These are phyloP conservation scores for Xylaria multiplex DNA, from an alignment of 2,329 filamentous ascomycete species.

Conservation along the genomic window DNA sequence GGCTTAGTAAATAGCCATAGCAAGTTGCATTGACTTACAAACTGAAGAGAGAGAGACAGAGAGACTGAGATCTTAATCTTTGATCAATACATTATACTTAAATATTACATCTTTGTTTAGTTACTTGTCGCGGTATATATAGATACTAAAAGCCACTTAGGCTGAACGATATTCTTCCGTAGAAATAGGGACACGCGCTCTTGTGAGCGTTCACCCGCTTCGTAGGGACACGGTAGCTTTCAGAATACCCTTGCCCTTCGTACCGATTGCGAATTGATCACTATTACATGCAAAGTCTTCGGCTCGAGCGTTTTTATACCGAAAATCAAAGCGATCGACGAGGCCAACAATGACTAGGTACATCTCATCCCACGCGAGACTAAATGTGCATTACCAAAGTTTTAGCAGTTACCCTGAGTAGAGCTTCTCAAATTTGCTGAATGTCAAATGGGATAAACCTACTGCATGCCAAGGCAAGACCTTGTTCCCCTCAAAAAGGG, in stretches of 20 bases:
- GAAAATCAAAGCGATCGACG: conserved; percentile 31
- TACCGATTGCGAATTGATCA: conserved; percentile 33
- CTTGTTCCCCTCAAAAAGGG: conserved; percentile 43
- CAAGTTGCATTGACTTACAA: no score
- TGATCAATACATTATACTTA: no score
- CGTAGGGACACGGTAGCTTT: conserved; percentile 1
- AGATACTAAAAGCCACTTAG: no score
- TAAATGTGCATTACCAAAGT: conserved; percentile 4
- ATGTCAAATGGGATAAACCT: conserved; percentile 18
- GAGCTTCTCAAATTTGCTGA: neutral
- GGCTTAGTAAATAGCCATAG: no score
- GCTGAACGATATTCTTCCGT: no score
- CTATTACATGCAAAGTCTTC: conserved; percentile 28
- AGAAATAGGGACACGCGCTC: no score
- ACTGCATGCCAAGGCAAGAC: conserved; percentile 45
- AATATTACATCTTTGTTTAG: no score
- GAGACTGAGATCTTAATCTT: no score
- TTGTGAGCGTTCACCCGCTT: no score
- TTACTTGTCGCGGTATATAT: no score
- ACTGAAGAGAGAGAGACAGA: no score
- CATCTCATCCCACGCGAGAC: conserved; percentile 34
- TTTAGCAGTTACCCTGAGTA: neutral
- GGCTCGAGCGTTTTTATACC: conserved; percentile 6
- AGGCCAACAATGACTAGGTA: conserved; percentile 22
- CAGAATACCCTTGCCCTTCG: conserved; percentile 22